Conservation (phyloP, 345 rosid species). For the Eucalyptus sp. region DNA sequence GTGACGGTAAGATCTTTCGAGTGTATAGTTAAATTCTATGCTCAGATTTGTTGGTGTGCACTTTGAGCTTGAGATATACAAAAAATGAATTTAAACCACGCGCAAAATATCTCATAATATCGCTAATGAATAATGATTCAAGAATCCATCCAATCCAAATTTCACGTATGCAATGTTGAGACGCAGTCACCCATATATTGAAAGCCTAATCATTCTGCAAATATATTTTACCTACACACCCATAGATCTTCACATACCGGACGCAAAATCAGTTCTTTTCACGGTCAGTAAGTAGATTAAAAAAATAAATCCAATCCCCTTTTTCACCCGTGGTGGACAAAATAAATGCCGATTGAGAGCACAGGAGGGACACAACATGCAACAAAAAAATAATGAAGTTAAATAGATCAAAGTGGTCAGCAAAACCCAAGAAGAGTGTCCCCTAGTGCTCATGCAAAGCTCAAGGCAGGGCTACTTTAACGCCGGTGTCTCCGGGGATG, state of each 20-base stretch:
- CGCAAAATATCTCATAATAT: neutral
- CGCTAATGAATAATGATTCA: neutral
- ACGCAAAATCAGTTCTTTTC: neutral
- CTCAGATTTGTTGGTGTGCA: neutral
- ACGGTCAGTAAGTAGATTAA: neutral
- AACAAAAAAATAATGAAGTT: neutral
- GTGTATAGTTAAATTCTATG: neutral
- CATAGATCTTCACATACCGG: neutral
- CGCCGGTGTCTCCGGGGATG: slow-evolving; percentile 5
- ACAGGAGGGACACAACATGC: neutral
- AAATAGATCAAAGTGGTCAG: neutral
- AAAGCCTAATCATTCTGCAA: neutral
- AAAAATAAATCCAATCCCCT: neutral
- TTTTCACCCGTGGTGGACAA: neutral
- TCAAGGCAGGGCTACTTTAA: neutral
- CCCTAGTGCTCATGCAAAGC: neutral
- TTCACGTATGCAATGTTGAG: neutral
- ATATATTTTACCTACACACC: neutral
- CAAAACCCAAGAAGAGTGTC: slow-evolving; percentile 24
- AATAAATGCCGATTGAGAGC: neutral
- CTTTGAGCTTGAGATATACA: neutral
- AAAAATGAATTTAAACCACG: neutral
- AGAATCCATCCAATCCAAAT: neutral
- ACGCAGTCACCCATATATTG: neutral
- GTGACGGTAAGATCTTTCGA: neutral